These are phyloP conservation scores for Lactarius trivialis DNA, from an alignment of 768 basidiomycete genomes.

Conservation along the genomic window DNA sequence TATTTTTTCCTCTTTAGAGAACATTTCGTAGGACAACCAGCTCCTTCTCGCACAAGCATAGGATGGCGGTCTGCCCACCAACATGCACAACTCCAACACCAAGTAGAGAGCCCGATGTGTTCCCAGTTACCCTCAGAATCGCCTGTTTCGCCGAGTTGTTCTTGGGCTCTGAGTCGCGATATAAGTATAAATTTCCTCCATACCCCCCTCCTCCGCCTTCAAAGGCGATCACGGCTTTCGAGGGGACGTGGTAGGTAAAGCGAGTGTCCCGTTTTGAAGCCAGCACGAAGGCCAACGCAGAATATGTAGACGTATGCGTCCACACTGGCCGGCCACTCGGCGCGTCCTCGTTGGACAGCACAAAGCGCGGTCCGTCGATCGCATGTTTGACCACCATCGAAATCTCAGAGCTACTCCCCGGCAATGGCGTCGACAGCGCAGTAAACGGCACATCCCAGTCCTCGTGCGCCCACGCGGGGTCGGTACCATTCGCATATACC, in stretches of 20 bases:
- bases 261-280: constrained; percentile 88
- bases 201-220: constrained; percentile 65
- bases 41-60: constrained; percentile 74
- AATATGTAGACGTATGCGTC: constrained; percentile 77
- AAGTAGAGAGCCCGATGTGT: constrained; percentile 63
- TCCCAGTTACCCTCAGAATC: constrained; percentile 69
- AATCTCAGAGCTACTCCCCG: constrained; percentile 37
- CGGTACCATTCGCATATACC: constrained; percentile 47
- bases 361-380: constrained; percentile 32
- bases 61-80: constrained; percentile 37
- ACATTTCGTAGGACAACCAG: constrained; percentile 52
- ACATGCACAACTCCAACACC: constrained; percentile 56
- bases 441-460: constrained; percentile 36
- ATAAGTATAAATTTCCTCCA: constrained; percentile 83
- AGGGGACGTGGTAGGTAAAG: constrained; percentile 69
- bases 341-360: constrained; percentile 24
- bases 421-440: constrained; percentile 67
- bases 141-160: constrained; percentile 72
- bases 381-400: constrained; percentile 61
- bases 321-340: constrained; percentile 37
- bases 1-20: constrained; percentile 21
- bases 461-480: constrained; percentile 38
- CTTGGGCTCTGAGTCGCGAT: constrained; percentile 47
- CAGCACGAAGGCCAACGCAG: constrained; percentile 88
- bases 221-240: constrained; percentile 65